phyloP scores from a whole-genome alignment of 2,329 filamentous ascomycete genomes.

The Monosporascus sp. region DNA sequence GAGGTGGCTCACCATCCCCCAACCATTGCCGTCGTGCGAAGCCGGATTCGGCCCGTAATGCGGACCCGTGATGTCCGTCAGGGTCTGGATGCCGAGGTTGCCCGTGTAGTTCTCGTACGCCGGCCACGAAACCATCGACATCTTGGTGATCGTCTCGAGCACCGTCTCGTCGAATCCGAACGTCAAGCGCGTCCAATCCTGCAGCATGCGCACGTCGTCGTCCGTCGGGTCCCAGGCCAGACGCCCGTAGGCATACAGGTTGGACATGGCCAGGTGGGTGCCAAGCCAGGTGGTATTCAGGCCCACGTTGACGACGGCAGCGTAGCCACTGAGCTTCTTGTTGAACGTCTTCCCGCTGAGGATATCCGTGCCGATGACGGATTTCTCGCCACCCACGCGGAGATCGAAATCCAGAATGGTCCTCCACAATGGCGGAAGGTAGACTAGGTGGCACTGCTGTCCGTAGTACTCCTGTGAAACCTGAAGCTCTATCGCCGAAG shows the following conservation, averaged over 20 bases:
- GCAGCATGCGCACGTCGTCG: conserved; percentile 44
- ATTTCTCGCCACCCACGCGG: conserved; percentile 50
- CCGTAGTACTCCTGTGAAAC: conserved; percentile 67
- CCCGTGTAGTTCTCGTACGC: conserved; percentile 68
- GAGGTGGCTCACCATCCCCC: conserved; percentile 37
- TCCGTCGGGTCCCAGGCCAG: conserved; percentile 58
- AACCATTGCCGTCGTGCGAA: conserved; percentile 61
- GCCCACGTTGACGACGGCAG: conserved; percentile 63
- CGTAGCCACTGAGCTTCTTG: conserved; percentile 54
- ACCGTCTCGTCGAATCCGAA: conserved; percentile 52
- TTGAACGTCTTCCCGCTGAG: conserved; percentile 56
- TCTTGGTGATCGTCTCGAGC: conserved; percentile 52
- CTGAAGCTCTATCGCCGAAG: conserved; percentile 57
- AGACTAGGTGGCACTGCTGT: conserved; percentile 65
- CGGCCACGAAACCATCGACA: conserved; percentile 66
- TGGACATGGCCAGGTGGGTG: conserved; percentile 64
- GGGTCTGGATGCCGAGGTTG: conserved; percentile 64
- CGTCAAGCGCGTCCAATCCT: conserved; percentile 65
- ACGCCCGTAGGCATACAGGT: conserved; percentile 64
- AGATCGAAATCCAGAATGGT: conserved; percentile 63
- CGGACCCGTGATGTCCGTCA: conserved; percentile 61
- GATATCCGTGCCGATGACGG: conserved; percentile 51
- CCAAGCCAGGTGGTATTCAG: conserved; percentile 64
- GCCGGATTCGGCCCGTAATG: conserved; percentile 65
- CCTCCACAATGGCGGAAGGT: conserved; percentile 64